Evolutionary conservation across 305 asterid species (phyloP), one percentile per base, ranked within the genome.

Genomic region (Nicotiana rustica): DNA sequence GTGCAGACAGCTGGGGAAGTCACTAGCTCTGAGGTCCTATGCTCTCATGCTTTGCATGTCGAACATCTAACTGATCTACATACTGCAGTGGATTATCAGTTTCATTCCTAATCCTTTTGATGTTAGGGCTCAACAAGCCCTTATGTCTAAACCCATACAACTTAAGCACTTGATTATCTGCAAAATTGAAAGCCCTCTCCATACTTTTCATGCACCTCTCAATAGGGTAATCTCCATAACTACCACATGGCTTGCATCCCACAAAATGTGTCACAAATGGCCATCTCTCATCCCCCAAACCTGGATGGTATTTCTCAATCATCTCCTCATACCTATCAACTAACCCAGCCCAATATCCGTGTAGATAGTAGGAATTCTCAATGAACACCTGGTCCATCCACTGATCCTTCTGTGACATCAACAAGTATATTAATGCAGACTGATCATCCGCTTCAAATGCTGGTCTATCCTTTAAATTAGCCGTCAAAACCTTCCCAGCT

Each of bases 371-470:
- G 3, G 83, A 69, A 69, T 83, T 83, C 66, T 83, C 86, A n/a
- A 83, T 9, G 59, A 79, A 83, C 76, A 83, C 86, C 73, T 83
- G 79, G n/a, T 38, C 55, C 83, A 68, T 83, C 83, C 83, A 83
- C 64, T 19, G 19, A 29, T 79, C 83, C 61, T 83, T 69, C 75
- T 79, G 64, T 4, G 80, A 69, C 8, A 80, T 55, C 49, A 83
- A n/a, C 67, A 83, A 69, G 59, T 83, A 83, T 83, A 83, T 61
- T 47, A 83, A 64, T 2, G 86, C 86, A 56, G 86, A 83, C 67
- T 83, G 86, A 79, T 83, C 86, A 56, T 83, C 86, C n/a, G 86
- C 86, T 61, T 83, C 86, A 19, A 83, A 83, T n/a, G 69, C 80
- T 6, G 86, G 86, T 70, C 86, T 83, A 29, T 81, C 83, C 75